A percentile compares a stretch with the other conserved stretches of the same genome.
Evolutionary conservation across 148 eudicot species (phyloP).

Genomic region (Camellia sinensis): DNA sequence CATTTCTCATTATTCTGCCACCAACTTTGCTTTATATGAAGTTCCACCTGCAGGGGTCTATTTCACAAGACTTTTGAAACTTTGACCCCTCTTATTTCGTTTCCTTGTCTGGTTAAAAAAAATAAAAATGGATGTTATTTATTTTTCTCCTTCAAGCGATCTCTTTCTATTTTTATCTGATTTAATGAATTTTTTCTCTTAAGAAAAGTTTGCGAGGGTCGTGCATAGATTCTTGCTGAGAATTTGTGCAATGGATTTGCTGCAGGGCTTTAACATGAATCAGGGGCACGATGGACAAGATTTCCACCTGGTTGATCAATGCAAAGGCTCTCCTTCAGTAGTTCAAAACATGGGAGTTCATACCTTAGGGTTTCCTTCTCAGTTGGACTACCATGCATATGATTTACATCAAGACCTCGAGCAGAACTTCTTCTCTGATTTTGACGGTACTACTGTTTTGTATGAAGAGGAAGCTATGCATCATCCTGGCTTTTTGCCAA

Average conservation of each 20-base stretch:
- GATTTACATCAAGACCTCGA: constrained; percentile 56
- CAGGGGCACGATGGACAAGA: constrained; percentile 50
- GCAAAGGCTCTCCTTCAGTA: constrained; percentile 45
- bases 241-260: constrained; percentile 13
- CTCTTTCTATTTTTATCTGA: too few relatives aligned
- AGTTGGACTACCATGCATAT: constrained; percentile 51
- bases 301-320: constrained; percentile 45
- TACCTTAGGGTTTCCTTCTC: constrained; percentile 45
- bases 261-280: constrained; percentile 50
- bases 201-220: not conserved
- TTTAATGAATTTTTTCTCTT: not conserved
- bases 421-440: constrained; percentile 47
- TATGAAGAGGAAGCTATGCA: constrained; percentile 42
- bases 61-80: not conserved
- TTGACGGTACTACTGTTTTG: constrained; percentile 37
- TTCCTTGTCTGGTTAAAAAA: not conserved
- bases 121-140: not conserved
- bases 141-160: not conserved
- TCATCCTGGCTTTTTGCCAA: constrained; percentile 49
- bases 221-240: not conserved
- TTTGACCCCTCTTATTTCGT: not conserved
- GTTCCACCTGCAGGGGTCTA: not conserved
- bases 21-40: not conserved
- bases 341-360: constrained; percentile 36
- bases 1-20: not conserved